Base-by-base conservation (phyloP, 176 grass and related monocot species). In the Eragrostis curvula region DNA sequence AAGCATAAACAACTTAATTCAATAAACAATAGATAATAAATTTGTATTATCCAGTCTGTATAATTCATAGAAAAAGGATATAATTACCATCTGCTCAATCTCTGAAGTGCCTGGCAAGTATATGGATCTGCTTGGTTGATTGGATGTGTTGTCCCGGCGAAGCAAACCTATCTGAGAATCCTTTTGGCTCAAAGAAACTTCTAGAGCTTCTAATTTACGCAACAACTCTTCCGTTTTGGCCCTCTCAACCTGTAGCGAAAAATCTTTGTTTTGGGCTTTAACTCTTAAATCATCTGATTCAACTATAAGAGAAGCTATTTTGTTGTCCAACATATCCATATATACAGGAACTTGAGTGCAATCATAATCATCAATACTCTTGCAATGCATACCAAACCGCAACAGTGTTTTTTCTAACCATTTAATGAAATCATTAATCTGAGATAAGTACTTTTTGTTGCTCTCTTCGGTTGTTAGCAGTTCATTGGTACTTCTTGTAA, bases 401-500 rank as follows among this genome's bases (percentile, higher is more conserved):
- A 91, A 80, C 52, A 91, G 30, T 77, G 41, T 52, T 59, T 77
- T 91, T 87, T 95, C 86, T 27, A 98, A 68, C 96, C 93, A 93
- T 70, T 93, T 95, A 71, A 83, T 45, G 28, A 93, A 89, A 68
- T 86, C 79, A 15, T 84, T 78, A 83, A 93, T 83, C 83, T 98
- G 85, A 77, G 73, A 85, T 41, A 49, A 74, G 72, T 88, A 76
- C 51, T 89, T 91, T 83, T 93, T 93, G 88, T 91, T 91, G 73
- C 66, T 86, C 59, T 96, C 96, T 70, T 96, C 89, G 77, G 89
- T 93, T 76, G 84, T 83, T 75, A 98, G 83, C 74, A 98, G 87
- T 86, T 98, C 90, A 70, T 96, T 90, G 29, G 91, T 95, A 85
- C 91, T 92, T 73, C 82, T 94, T 58, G 96, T 96, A 75, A 96